phyloP scores from a whole-genome alignment of 192 early-diverging fungal genomes.

The Podila epicladia region DNA sequence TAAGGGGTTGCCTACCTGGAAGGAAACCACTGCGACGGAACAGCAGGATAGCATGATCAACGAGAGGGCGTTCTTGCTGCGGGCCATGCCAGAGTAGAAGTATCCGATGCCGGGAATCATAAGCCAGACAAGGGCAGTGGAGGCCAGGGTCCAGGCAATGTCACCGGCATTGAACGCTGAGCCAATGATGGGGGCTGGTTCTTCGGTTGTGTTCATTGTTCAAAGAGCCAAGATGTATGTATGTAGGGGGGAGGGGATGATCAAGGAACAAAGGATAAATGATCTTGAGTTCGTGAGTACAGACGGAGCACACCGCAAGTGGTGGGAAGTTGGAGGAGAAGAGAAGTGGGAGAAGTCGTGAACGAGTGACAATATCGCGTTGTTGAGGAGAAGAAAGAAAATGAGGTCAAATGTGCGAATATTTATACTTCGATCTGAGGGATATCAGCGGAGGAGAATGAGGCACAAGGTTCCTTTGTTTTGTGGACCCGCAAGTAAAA shows the following conservation, averaged over 20 bases:
- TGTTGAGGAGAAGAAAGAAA: neutral
- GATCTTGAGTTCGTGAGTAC: neutral
- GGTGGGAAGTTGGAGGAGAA: neutral
- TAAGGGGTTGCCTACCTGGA: slow-evolving; percentile 65
- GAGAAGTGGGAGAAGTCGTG: neutral
- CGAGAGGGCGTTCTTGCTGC: slow-evolving; percentile 92
- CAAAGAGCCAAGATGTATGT: neutral
- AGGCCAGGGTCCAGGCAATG: slow-evolving; percentile 75
- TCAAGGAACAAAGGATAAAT: neutral
- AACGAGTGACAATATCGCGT: neutral
- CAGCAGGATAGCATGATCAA: slow-evolving; percentile 87
- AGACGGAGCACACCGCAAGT: neutral
- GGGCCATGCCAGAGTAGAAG: slow-evolving; percentile 95
- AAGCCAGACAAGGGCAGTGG: slow-evolving; percentile 86
- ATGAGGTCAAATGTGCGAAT: neutral
- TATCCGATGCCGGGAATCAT: slow-evolving; percentile 97
- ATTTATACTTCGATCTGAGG: neutral
- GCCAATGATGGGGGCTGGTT: slow-evolving; percentile 8
- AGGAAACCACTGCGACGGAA: slow-evolving; percentile 83
- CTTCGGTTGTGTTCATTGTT: slow-evolving; percentile 19
- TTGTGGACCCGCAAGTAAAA: too few relatives aligned
- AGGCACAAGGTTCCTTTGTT: too few relatives aligned
- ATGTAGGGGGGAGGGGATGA: neutral
- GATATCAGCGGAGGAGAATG: too few relatives aligned
- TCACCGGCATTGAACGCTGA: slow-evolving; percentile 57